Base-by-base conservation (phyloP, 805 yeast species). In the Candida koratica region DNA sequence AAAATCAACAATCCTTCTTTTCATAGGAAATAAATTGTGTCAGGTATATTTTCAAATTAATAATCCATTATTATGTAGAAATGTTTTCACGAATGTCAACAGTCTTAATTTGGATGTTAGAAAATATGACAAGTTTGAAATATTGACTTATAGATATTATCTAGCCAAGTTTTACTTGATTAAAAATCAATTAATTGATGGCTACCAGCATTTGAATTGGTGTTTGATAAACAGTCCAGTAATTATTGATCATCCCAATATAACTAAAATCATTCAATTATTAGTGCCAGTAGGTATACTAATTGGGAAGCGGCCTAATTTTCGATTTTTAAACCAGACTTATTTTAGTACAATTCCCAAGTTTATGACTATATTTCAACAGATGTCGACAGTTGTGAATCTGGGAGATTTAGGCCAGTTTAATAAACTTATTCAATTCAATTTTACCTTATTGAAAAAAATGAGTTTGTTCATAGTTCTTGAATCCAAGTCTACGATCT, bases 71-170 rank as follows among this genome's bases (percentile, higher is more conserved):
- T 56, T 77, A 12, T 79, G 84, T 54, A 68, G 77, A 23, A 77
- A 79, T 46, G 76, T 79, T 25, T 77, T 77, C 48, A 69, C 80
- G 22, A 79, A 78, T 51, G 71, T 79, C 61, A 75, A 71, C 45
- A 73, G 74, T 32, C 64, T 79, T 13, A 58, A 61, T 16, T 56
- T 78, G 25, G 64, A 61, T 25, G 66, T 67, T 35, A 44, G 44
- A 3, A 53, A 60, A n/a, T 75, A 68, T 26, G 51, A 66, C 3
- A 60, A 48, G 27, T 53, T 66, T 12, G 75, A 75, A 43, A 68
- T 73, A 29, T 49, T 77, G 5, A 72, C 69, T 34, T 79, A 76
- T 51, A 53, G 83, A 32, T 77, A 64, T 48, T 66, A 73, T 31
- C 55, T 77, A 29, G 79, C 79, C 3, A 64, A 75, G 28, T 81